Evolutionary conservation across 2,329 filamentous ascomycete genomes (phyloP), one percentile per base, ranked within the genome.

Genomic region (Aureobasidium zeae): DNA sequence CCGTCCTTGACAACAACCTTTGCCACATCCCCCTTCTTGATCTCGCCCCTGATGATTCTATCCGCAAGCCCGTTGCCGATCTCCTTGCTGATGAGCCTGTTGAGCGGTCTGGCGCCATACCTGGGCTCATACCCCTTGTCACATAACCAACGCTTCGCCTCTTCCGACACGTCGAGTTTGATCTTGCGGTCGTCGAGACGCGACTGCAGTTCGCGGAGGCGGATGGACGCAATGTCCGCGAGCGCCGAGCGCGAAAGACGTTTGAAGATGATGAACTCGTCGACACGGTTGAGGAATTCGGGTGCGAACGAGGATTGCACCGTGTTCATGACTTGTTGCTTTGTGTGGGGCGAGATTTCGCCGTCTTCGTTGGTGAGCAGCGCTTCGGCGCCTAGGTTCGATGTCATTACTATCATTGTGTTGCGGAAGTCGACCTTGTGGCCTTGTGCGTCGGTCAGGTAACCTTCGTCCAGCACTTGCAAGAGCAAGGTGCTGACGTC

Each of bases 381-480:
- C 37, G 94, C 89, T 45, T 94, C 79, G 11, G 91, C 88, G 28
- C 91, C 91, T 2, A 98, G 75, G 61, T 98, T 98, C 26, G 87
- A 94, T 0, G 91, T 96, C 45, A 98, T 74, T 2, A 96, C 89
- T 53, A 96, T 95, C 56, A 96, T 83, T 6, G 89, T 95, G 64
- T 95, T 96, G 49, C 84, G 76, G 71, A 96, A 96, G 60, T 96
- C 91, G 48, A 98, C 83, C 63, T 91, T 94, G 69, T 94, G 88
- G 22, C 91, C 91, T 65, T 96, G 89, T 0, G 86, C 80, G 59
- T 96, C 91, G 0, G 89, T 96, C 37, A 98, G 74, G 68, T 91
- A 95, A 2, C 91, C 91, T 61, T 96, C 91, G 58, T 96, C 91
- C 0, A 98, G 76, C 0, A 96, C 89, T 63, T 96, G 91, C 3